Base-by-base conservation (phyloP, 2,329 filamentous ascomycete genomes). In the Aspergillus pseudoviridinutans region DNA sequence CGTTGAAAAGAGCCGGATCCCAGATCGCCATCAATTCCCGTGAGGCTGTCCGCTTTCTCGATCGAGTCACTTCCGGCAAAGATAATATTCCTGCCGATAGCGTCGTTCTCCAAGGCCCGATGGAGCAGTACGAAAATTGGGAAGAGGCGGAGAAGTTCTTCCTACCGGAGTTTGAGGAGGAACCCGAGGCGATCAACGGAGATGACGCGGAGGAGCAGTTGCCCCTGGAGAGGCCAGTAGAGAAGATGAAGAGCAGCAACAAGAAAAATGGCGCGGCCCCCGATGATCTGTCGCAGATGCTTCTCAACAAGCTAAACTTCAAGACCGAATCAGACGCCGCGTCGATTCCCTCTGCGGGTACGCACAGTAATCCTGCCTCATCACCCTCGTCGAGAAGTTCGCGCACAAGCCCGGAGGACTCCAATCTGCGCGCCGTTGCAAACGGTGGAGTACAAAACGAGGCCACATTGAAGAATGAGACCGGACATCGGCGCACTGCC, bases 41-140 rank as follows among this genome's bases (percentile, higher is more conserved):
- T 52, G 79, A 81, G 68, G 76, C 79, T 10, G 76, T 81, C 59
- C 79, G 79, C 56, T 81, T 79, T 62, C 79, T 82, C 63, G 79
- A 82, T 58, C 76, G 78, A 55, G 75, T 78, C 42, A 79, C 79
- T 41, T 78, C 78, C 52, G 76, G 78, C 49, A 77, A 78, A 62
- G 76, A 77, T 57, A 74, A 73, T 51, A 71, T 76, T 22, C 60
- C 74, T 9, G 67, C 77, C 58, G 74, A 78, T 47, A 72, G 76
- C 10, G 71, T 81, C 27, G 66, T 72, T 38, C 71, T 82, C 9
- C 79, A 81, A 65, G 78, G 76, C 2, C 78, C 79, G n/a, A 76
- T 75, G 67, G 79, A 81, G 60, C 75, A 79, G 59, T 82, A 78
- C 56, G 71, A 76, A 29, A 74, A 65, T 47, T 82, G 78, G 78